Conservation (phyloP, 164 flowering plant species). For the Magnolia changhungtana region DNA sequence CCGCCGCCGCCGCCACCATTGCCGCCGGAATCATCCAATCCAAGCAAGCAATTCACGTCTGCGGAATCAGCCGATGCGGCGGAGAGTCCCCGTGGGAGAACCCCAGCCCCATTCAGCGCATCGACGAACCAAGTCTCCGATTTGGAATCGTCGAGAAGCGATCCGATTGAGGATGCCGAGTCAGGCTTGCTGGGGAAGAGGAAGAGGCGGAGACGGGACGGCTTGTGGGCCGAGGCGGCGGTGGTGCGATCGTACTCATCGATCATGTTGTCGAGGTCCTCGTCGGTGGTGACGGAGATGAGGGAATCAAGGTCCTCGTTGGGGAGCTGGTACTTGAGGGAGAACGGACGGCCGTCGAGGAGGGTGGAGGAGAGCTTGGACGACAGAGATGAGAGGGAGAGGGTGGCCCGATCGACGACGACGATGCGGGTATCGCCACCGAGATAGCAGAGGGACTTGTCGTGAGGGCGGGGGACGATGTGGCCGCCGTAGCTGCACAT, state of each 20-base stretch:
- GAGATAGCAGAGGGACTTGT: constrained; percentile 78
- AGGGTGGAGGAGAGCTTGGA: constrained; percentile 56
- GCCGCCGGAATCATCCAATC: constrained; percentile 32
- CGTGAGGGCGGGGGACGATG: constrained; percentile 90
- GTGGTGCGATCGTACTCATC: constrained; percentile 80
- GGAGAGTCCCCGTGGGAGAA: constrained; percentile 52
- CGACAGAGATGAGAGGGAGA: constrained; percentile 52
- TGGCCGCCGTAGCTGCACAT: constrained; percentile 98
- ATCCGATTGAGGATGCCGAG: constrained; percentile 59
- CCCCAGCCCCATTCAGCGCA: constrained; percentile 56
- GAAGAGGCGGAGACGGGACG: constrained; percentile 56
- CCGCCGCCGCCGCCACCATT: neutral
- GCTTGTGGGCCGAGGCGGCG: constrained; percentile 14
- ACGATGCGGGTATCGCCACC: constrained; percentile 95
- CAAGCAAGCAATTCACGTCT: constrained; percentile 43
- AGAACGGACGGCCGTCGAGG: constrained; percentile 44
- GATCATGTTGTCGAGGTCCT: constrained; percentile 93
- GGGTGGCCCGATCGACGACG: constrained; percentile 60
- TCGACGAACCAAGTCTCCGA: constrained; percentile 87
- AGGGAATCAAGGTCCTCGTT: constrained; percentile 85
- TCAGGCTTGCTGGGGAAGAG: constrained; percentile 62
- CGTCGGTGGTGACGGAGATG: constrained; percentile 83
- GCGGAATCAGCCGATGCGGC: constrained; percentile 44
- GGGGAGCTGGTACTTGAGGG: constrained; percentile 85
- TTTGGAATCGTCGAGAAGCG: constrained; percentile 61